Percentiles rank a stretch among this genome's conserved stretches.
Conservation (phyloP, 163 green algal genomes). For the Trebouxia gelatinosa region DNA sequence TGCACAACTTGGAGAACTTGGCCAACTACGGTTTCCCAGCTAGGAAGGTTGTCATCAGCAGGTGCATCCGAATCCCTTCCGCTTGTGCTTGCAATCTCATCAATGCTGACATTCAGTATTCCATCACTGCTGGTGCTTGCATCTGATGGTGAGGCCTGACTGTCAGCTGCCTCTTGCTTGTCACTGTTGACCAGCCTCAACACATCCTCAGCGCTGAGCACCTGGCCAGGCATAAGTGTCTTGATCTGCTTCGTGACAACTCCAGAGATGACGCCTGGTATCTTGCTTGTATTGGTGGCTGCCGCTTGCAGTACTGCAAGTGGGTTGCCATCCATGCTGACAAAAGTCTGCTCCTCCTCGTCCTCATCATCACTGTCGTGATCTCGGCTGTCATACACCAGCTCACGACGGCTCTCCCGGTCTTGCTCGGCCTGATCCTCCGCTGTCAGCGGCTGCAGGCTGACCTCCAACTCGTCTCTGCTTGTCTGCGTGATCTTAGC, state of each 20-base stretch:
- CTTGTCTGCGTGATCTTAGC: slow-evolving; percentile 7
- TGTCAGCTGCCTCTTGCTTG: too few species aligned
- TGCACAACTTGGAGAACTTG: slow-evolving; percentile 6
- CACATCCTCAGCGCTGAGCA: too few species aligned
- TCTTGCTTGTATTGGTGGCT: not conserved
- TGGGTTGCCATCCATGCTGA: not conserved
- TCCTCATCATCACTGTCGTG: not conserved
- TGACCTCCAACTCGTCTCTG: slow-evolving; percentile 2
- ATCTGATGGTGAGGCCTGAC: too few species aligned
- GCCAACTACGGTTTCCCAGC: slow-evolving; percentile 10
- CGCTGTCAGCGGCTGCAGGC: not conserved
- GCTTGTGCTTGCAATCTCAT: not conserved
- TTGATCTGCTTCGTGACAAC: not conserved
- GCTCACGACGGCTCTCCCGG: not conserved
- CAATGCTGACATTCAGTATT: not conserved
- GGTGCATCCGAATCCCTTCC: too few species aligned
- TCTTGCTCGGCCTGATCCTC: not conserved
- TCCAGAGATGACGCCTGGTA: not conserved
- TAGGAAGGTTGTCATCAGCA: not conserved
- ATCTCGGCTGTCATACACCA: not conserved
- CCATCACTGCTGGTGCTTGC: not conserved
- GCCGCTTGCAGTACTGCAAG: not conserved
- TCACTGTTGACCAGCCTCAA: too few species aligned
- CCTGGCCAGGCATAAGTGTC: not conserved
- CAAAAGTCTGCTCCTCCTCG: not conserved